Base-by-base conservation (phyloP, 176 grass and related monocot species). In the Carex myosuroides region DNA sequence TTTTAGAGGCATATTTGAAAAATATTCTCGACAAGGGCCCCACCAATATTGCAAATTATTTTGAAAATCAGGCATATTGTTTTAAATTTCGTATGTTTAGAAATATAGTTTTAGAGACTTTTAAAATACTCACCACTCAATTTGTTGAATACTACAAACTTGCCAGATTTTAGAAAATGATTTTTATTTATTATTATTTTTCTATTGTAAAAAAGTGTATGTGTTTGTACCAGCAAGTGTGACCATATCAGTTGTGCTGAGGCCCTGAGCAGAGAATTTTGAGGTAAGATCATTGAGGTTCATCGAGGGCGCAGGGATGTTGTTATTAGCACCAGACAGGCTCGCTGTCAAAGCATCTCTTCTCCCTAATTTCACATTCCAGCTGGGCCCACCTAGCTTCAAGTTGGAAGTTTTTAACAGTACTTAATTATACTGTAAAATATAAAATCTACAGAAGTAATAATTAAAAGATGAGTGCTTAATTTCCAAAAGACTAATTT, bases 331-430 rank as follows among this genome's bases (percentile, higher is more conserved):
- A 29, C 86, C 87, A 20, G 85, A 82, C 42, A 78, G 58, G 85
- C 90, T 95, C 8, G 90, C 90, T 64, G 88, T 95, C 11, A 33
- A 81, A 7, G 88, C 44, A 71, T 95, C 90, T 85, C 88, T 87
- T 64, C 90, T 86, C 12, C 93, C 88, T 68, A 95, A 71, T 2
- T 30, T 61, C 69, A 91, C 87, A 74, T 68, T 63, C 93, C 93
- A 95, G 46, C 42, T 87, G 21, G 90, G 93, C 2, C 90, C 93
- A 68, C 90, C 88, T 6, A 92, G 86, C 93, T 95, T 75, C 80
- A 81, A 24, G 69, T 56, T 80, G 41, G 35, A 79, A 54, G 29
- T 79, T 79, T 29, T 57, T 1, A 79, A 33, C 12, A 79, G 21
- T 79, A 55, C 30, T 16, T 70, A 42, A 9, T n/a, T 16, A 33